Conservation (phyloP, 1,284 basidiomycete genomes). For the Fomes fomentarius region DNA sequence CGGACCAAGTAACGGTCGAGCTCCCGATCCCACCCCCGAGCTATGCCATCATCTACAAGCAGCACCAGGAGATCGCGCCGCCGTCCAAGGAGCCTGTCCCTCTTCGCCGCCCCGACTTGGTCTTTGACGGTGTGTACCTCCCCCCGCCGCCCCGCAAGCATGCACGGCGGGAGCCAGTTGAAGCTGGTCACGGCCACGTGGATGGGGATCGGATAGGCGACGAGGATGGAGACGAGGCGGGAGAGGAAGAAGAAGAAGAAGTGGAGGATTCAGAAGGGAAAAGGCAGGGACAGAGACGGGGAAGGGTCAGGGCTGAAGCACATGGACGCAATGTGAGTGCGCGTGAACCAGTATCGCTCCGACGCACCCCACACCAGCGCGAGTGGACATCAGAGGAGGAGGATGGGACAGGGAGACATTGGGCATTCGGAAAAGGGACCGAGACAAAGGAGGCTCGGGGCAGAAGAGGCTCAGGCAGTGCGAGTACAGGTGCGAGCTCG, state of each 20-base stretch:
- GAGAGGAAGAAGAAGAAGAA: not conserved
- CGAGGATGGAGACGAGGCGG: not conserved
- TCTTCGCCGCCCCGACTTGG: not conserved
- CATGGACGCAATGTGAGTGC: too few relatives aligned
- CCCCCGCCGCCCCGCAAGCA: not conserved
- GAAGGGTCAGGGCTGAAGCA: too few relatives aligned
- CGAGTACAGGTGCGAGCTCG: not conserved
- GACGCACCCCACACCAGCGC: too few relatives aligned
- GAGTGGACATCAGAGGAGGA: too few relatives aligned
- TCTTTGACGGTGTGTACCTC: conserved; percentile 17
- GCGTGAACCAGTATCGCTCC: too few relatives aligned
- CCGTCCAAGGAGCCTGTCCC: conserved; percentile 9
- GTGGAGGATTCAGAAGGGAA: too few relatives aligned
- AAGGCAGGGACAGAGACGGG: too few relatives aligned
- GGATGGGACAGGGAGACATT: too few relatives aligned
- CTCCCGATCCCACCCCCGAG: conserved; percentile 14
- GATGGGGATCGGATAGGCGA: not conserved
- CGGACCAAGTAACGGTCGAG: too few relatives aligned
- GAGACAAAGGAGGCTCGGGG: too few relatives aligned
- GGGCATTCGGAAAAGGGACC: too few relatives aligned
- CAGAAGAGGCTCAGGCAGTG: too few relatives aligned
- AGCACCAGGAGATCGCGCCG: conserved; percentile 10
- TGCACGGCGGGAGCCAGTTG: not conserved
- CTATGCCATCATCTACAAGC: conserved; percentile 17
- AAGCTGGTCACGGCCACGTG: not conserved